phyloP scores from a whole-genome alignment of 192 early-diverging fungal genomes.

The Coemansia biformis region DNA sequence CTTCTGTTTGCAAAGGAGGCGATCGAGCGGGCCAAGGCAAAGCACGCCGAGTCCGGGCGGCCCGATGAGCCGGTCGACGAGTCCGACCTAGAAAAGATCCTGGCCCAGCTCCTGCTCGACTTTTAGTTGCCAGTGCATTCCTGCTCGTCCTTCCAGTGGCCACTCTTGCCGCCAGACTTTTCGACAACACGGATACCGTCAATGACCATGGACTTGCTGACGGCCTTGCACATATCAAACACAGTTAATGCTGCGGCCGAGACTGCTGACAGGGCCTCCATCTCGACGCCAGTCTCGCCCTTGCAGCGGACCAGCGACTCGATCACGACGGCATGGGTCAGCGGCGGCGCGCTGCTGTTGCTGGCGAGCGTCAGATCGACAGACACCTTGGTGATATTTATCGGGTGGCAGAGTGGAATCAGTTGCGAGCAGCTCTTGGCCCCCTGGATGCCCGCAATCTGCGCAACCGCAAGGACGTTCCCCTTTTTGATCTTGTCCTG shows the following conservation, averaged over 20 bases:
- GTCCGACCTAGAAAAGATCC: slow-evolving; percentile 46
- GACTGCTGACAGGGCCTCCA: slow-evolving; percentile 79
- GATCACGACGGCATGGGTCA: slow-evolving; percentile 58
- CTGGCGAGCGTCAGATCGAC: slow-evolving; percentile 59
- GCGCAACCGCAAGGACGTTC: slow-evolving; percentile 81
- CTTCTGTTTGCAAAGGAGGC: slow-evolving; percentile 43
- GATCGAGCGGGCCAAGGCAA: slow-evolving; percentile 35
- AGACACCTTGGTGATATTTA: slow-evolving; percentile 63
- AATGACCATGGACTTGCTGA: slow-evolving; percentile 77
- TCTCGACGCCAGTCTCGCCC: slow-evolving; percentile 87
- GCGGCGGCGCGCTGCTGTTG: background rate
- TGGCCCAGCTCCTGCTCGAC: slow-evolving; percentile 46
- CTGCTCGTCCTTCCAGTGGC: slow-evolving; percentile 36
- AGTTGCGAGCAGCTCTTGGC: slow-evolving; percentile 78
- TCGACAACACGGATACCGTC: slow-evolving; percentile 63
- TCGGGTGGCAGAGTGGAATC: slow-evolving; percentile 86
- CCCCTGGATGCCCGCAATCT: slow-evolving; percentile 85
- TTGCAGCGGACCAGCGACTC: slow-evolving; percentile 63
- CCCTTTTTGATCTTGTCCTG: slow-evolving; percentile 75
- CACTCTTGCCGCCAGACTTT: slow-evolving; percentile 86
- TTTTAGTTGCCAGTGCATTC: slow-evolving; percentile 14
- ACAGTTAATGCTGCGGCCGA: slow-evolving; percentile 79
- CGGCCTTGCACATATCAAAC: slow-evolving; percentile 96
- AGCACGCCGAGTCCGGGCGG: slow-evolving; percentile 13
- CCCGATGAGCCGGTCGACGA: slow-evolving; percentile 25